Percentiles rank a stretch among this genome's conserved stretches.
Conservation (phyloP, 2,329 filamentous ascomycete species). For the Hirsutella minnesotensis region DNA sequence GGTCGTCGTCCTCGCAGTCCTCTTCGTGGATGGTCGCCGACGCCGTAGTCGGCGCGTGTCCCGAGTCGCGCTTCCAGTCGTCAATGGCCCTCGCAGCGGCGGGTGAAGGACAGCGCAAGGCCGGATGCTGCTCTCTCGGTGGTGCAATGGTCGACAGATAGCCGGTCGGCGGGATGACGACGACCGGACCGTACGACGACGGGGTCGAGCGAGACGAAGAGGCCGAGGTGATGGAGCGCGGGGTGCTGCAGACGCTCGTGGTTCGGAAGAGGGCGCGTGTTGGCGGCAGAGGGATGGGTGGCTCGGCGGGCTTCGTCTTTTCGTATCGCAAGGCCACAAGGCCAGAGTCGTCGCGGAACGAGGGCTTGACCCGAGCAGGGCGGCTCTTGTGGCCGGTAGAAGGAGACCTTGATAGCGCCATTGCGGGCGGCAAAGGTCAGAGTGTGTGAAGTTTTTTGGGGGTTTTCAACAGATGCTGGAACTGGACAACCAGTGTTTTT, state of each 20-base stretch:
- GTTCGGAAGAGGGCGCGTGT: constrained; percentile 16
- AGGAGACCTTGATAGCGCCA: constrained; percentile 28
- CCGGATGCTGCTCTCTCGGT: constrained; percentile 40
- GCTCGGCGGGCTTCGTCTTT: constrained; percentile 44
- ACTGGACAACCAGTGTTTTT: too few species aligned
- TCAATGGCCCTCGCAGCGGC: constrained; percentile 17
- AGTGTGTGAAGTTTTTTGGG: background rate
- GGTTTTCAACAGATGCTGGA: background rate
- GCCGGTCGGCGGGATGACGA: constrained; percentile 16
- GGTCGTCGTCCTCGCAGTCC: constrained; percentile 23
- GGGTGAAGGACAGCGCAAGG: constrained; percentile 25
- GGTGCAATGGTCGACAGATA: constrained; percentile 23
- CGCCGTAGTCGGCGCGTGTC: constrained; percentile 27
- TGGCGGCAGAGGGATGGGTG: constrained; percentile 41
- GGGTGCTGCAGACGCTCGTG: constrained; percentile 6
- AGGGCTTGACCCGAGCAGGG: constrained; percentile 18
- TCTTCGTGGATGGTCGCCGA: constrained; percentile 26
- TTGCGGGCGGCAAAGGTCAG: constrained; percentile 4
- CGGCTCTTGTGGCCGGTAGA: constrained; percentile 31
- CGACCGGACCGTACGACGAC: constrained; percentile 14
- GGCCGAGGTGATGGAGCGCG: constrained; percentile 11
- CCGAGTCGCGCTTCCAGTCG: constrained; percentile 43
- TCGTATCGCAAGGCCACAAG: constrained; percentile 49
- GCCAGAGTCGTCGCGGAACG: constrained; percentile 34
- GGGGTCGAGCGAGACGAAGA: constrained; percentile 13